phyloP scores from a whole-genome alignment of 192 early-diverging fungal genomes.

The Coemansia umbellata region DNA sequence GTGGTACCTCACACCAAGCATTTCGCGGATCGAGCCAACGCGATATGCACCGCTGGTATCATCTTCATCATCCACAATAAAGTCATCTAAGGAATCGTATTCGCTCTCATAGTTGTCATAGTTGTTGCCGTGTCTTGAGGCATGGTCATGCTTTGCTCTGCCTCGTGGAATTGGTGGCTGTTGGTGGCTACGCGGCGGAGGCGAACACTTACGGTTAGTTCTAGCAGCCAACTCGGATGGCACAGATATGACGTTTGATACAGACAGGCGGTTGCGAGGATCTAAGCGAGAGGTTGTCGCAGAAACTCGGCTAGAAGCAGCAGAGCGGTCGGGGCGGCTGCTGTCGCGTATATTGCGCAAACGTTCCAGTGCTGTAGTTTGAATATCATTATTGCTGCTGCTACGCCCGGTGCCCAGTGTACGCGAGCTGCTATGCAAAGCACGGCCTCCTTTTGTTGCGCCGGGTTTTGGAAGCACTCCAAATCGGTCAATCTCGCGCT shows the following conservation, averaged over 20 bases:
- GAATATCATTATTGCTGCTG: no score
- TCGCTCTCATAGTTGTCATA: conserved; percentile 21
- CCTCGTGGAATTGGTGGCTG: neutral
- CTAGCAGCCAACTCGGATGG: no score
- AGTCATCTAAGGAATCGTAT: conserved; percentile 50
- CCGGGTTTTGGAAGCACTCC: conserved; percentile 18
- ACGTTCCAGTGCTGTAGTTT: no score
- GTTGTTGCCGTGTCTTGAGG: neutral
- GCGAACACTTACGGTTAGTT: no score
- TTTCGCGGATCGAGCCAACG: conserved; percentile 35
- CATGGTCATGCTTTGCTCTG: neutral
- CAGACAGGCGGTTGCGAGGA: no score
- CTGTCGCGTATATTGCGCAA: no score
- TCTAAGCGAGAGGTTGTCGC: no score
- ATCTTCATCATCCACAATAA: conserved; percentile 50
- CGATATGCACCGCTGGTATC: conserved; percentile 22
- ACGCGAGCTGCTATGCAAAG: no score
- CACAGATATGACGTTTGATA: no score
- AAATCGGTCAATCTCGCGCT: conserved; percentile 46
- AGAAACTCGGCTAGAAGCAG: no score
- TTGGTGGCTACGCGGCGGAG: neutral
- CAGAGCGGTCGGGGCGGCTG: no score
- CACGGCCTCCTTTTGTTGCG: neutral
- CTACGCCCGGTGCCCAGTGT: no score
- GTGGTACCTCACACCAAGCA: conserved; percentile 44